A percentile compares a stretch with the other conserved stretches of the same genome.
These are phyloP conservation scores for Phytophthora melonis DNA, from an alignment of 352 stramenopile species.

Conservation along the genomic window DNA sequence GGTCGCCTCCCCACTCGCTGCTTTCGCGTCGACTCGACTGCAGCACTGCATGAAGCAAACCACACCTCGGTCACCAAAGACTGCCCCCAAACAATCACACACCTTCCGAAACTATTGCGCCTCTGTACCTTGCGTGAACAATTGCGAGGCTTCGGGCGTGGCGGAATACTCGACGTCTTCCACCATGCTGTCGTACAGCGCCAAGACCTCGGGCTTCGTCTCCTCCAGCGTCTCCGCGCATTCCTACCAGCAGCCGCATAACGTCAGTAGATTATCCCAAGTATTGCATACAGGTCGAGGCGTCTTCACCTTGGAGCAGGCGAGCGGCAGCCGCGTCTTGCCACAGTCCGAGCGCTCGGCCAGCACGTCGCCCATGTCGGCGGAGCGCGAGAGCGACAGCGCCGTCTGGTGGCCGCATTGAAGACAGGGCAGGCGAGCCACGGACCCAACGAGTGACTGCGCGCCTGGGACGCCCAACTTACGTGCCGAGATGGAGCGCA, in stretches of 20 bases:
- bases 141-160: constrained; percentile 41
- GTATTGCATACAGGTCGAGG: neutral
- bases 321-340: constrained; percentile 49
- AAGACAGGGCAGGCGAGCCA: constrained; percentile 61
- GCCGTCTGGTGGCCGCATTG: constrained; percentile 44
- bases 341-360: constrained; percentile 43
- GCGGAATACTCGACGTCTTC: constrained; percentile 55
- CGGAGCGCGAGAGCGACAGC: constrained; percentile 26
- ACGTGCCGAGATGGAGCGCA: constrained; percentile 22
- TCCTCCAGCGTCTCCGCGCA: constrained; percentile 43
- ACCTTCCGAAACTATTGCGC: constrained; percentile 10
- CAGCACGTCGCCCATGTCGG: constrained; percentile 34
- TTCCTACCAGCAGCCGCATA: constrained; percentile 26
- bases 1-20: constrained; percentile 16
- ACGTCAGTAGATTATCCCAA: constrained; percentile 3
- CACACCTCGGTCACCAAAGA: neutral
- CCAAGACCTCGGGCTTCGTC: constrained; percentile 37
- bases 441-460: constrained; percentile 41
- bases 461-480: constrained; percentile 25
- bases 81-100: constrained; percentile 2
- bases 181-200: constrained; percentile 51
- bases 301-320: constrained; percentile 51
- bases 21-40: constrained; percentile 34
- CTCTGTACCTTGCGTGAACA: constrained; percentile 55
- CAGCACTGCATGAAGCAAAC: constrained; percentile 35